Percentiles rank a stretch among this genome's conserved stretches.
phyloP scores from a whole-genome alignment of 2,329 filamentous ascomycete genomes.

The Talaromyces sp. region DNA sequence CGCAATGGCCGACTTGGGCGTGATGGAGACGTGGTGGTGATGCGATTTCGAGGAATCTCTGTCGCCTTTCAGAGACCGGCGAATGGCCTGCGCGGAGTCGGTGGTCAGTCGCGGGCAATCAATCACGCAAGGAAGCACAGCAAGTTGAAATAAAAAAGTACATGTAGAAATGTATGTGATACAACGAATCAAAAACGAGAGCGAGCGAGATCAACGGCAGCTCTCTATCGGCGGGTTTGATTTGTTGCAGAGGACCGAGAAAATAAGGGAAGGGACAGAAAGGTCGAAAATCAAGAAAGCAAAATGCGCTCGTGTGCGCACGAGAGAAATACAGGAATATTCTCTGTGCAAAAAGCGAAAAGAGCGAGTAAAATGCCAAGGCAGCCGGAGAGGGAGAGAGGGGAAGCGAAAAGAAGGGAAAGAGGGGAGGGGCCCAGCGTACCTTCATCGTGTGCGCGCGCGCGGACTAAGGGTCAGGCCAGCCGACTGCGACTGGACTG shows the following conservation, averaged over 20 bases:
- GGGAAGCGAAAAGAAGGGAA: slow-evolving; percentile 8
- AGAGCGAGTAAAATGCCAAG: neutral
- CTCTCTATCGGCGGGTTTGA: neutral
- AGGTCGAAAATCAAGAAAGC: neutral
- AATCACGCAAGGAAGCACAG: neutral
- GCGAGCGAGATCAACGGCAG: neutral
- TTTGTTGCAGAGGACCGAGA: slow-evolving; percentile 1
- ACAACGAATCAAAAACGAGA: neutral
- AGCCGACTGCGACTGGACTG: neutral
- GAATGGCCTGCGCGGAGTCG: slow-evolving; percentile 57
- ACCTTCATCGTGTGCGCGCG: neutral
- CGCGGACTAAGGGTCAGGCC: neutral
- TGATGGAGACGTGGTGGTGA: slow-evolving; percentile 64
- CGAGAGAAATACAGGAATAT: neutral
- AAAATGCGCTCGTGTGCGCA: neutral
- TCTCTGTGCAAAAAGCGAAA: neutral
- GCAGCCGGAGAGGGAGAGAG: neutral
- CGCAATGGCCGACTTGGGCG: slow-evolving; percentile 78
- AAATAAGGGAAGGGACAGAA: slow-evolving; percentile 1
- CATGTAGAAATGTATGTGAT: neutral
- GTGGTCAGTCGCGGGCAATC: neutral
- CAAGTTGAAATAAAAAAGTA: neutral
- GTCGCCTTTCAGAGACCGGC: slow-evolving; percentile 85
- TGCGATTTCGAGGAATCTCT: slow-evolving; percentile 62
- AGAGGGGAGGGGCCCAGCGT: slow-evolving; percentile 10